These are phyloP conservation scores for Chaetomium globosum DNA, from an alignment of 2,329 filamentous ascomycete species.

Conservation along the genomic window DNA sequence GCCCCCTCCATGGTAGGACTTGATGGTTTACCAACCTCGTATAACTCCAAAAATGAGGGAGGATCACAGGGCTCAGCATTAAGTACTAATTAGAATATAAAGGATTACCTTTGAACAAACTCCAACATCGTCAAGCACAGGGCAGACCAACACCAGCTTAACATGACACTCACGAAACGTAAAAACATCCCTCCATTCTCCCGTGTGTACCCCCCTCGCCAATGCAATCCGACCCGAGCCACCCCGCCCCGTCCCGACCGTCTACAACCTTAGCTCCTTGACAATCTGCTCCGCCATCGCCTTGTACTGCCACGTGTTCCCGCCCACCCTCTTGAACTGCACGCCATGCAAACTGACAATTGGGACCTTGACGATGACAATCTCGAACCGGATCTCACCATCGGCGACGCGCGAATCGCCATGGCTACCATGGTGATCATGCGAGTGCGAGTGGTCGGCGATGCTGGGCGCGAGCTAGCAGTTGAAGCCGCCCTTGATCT, in stretches of 20 bases:
- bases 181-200: background rate
- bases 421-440: background rate
- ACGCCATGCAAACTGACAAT: slow-evolving; percentile 90
- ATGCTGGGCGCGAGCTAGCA: slow-evolving; percentile 90
- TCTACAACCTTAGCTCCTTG: slow-evolving; percentile 76
- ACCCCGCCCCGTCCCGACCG: background rate
- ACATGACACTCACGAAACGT: slow-evolving; percentile 12
- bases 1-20: background rate
- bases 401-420: slow-evolving; percentile 48
- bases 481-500: slow-evolving; percentile 91
- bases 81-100: slow-evolving; percentile 27
- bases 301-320: slow-evolving; percentile 98
- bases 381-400: slow-evolving; percentile 94
- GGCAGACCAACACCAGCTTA: slow-evolving; percentile 5
- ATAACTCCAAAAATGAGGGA: background rate
- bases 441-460: slow-evolving; percentile 48
- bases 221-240: background rate
- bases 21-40: background rate
- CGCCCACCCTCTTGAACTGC: slow-evolving; percentile 95
- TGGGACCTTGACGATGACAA: slow-evolving; percentile 96
- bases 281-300: slow-evolving; percentile 97
- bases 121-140: slow-evolving; percentile 7
- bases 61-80: slow-evolving; percentile 23
- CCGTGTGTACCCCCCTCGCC: slow-evolving; percentile 12
- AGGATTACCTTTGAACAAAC: slow-evolving; percentile 13